Evolutionary conservation across 2,329 filamentous ascomycete species (phyloP).

Genomic region (Pseudopithomyces chartarum): DNA sequence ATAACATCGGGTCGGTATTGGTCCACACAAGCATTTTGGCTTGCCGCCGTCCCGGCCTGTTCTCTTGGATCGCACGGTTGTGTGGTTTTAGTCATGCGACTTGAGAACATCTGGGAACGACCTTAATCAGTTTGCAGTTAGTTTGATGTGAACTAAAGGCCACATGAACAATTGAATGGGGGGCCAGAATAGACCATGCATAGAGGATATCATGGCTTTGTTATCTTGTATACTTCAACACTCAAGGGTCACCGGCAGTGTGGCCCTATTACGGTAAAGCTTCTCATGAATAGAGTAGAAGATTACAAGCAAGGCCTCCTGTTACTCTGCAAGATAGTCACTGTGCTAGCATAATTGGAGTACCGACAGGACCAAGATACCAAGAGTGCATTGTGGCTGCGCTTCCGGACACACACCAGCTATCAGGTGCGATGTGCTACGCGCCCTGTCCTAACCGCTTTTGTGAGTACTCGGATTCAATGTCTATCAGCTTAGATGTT

Average conservation of each 20-base stretch:
- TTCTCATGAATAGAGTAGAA: not conserved
- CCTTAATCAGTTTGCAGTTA: not conserved
- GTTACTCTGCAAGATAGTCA: not conserved
- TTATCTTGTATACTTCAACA: not conserved
- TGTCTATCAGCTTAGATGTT: no score
- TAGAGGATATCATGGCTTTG: not conserved
- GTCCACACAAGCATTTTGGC: conserved; percentile 4
- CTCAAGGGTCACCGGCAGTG: not conserved
- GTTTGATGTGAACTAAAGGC: not conserved
- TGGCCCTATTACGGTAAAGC: not conserved
- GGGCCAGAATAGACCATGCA: not conserved
- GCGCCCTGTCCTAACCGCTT: no score
- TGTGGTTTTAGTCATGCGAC: not conserved
- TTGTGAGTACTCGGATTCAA: no score
- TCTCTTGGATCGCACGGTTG: not conserved
- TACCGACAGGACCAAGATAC: no score
- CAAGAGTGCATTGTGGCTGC: no score
- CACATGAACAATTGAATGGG: not conserved
- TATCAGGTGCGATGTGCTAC: no score
- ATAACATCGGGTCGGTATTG: not conserved
- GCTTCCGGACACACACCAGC: no score
- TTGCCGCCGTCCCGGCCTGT: not conserved
- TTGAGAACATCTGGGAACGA: not conserved
- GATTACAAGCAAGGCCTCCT: not conserved
- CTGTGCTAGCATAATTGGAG: not conserved